phyloP scores from a whole-genome alignment of 805 yeast genomes.

The Candida patagonica region DNA sequence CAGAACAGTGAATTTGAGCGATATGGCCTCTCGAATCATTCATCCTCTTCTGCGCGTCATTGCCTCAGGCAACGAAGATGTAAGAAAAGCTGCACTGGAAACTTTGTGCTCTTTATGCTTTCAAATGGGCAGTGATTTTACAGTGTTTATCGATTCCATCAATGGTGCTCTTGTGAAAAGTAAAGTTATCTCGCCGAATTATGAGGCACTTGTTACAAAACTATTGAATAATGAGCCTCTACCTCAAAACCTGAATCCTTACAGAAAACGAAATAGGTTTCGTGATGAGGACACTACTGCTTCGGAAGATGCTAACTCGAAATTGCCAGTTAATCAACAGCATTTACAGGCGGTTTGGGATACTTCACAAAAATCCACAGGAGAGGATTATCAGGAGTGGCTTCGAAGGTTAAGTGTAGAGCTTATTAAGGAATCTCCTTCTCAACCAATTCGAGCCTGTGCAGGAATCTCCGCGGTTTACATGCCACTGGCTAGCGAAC shows the following conservation, averaged over 20 bases:
- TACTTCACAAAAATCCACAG: conserved; percentile 75
- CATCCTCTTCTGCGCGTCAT: conserved; percentile 77
- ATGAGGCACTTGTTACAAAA: conserved; percentile 73
- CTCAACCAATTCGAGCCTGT: conserved; percentile 90
- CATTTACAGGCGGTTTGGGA: conserved; percentile 82
- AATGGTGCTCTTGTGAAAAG: conserved; percentile 50
- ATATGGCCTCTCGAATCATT: conserved; percentile 82
- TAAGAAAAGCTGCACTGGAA: conserved; percentile 59
- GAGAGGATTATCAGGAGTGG: conserved; percentile 99
- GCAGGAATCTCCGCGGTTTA: conserved; percentile 80
- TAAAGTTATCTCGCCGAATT: conserved; percentile 59
- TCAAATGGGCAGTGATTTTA: conserved; percentile 75
- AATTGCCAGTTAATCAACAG: conserved; percentile 60
- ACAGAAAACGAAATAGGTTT: conserved; percentile 35
- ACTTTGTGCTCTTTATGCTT: conserved; percentile 64
- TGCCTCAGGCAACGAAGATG: conserved; percentile 42
- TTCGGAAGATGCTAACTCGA: conserved; percentile 59
- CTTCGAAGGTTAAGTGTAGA: conserved; percentile 78
- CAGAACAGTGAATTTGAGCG: conserved; percentile 60
- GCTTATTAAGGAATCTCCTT: conserved; percentile 82
- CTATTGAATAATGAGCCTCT: conserved; percentile 77
- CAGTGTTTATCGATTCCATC: conserved; percentile 77
- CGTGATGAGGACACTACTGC: conserved; percentile 40
- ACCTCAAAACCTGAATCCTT: conserved; percentile 61
- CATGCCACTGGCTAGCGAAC: conserved; percentile 77